These are phyloP conservation scores for Sporothrix brasiliensis DNA, from an alignment of 2,329 filamentous ascomycete genomes.

Conservation along the genomic window DNA sequence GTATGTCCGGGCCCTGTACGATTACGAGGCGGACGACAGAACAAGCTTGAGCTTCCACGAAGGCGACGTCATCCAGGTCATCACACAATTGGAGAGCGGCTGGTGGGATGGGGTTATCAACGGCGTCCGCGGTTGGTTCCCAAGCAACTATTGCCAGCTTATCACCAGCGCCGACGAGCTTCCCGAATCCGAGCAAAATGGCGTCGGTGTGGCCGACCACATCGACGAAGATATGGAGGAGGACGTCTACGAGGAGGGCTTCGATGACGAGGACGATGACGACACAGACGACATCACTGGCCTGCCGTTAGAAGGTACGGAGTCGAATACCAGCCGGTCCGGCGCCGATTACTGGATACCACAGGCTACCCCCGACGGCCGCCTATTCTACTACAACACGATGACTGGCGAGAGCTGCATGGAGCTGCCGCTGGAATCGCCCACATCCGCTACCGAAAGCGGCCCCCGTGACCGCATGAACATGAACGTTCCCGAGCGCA, in stretches of 20 bases:
- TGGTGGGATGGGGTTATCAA: constrained; percentile 99
- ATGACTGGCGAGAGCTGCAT: constrained; percentile 93
- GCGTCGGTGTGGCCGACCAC: constrained; percentile 56
- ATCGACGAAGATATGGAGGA: constrained; percentile 67
- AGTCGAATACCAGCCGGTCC: constrained; percentile 65
- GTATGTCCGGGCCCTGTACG: constrained; percentile 94
- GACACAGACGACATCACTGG: constrained; percentile 50
- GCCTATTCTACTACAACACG: constrained; percentile 97
- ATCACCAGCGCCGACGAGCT: constrained; percentile 76
- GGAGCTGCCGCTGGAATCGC: constrained; percentile 91
- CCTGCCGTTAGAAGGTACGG: constrained; percentile 70
- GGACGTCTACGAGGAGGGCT: constrained; percentile 67
- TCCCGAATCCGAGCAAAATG: constrained; percentile 62
- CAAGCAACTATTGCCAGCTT: constrained; percentile 95
- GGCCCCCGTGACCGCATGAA: constrained; percentile 89
- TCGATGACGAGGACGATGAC: constrained; percentile 67
- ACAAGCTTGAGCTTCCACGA: constrained; percentile 96
- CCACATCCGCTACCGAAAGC: constrained; percentile 75
- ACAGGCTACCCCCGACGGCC: constrained; percentile 89
- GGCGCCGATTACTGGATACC: constrained; percentile 98
- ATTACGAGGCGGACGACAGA: constrained; percentile 96
- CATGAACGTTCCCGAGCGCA: constrained; percentile 84
- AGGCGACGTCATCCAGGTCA: constrained; percentile 96
- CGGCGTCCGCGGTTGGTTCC: constrained; percentile 96
- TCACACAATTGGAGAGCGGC: constrained; percentile 95